Percentiles rank a stretch among this genome's conserved stretches.
These are phyloP conservation scores for Diutina ranongensis DNA, from an alignment of 1,139 yeast genomes.

Conservation along the genomic window DNA sequence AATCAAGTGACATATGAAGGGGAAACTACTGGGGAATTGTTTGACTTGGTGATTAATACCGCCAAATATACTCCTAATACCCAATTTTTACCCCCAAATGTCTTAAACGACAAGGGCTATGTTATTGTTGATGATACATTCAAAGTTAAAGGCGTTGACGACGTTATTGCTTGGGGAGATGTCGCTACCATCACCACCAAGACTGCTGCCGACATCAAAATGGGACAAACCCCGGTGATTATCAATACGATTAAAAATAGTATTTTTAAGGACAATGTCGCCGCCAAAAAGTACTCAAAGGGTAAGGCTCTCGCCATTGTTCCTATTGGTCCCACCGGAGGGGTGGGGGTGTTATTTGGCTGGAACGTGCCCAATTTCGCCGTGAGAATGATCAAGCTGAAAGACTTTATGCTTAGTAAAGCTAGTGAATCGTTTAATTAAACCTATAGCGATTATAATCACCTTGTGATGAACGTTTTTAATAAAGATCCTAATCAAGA, in stretches of 20 bases:
- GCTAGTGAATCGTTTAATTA: neutral
- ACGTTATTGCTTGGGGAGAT: conserved; percentile 26
- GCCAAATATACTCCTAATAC: conserved; percentile 17
- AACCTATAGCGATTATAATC: neutral
- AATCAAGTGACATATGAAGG: conserved; percentile 7
- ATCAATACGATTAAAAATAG: neutral
- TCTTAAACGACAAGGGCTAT: conserved; percentile 14
- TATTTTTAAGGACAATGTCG: neutral
- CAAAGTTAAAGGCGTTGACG: conserved; percentile 14
- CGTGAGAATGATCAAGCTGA: conserved; percentile 16
- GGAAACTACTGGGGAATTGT: conserved; percentile 13
- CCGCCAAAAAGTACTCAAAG: conserved; percentile 10
- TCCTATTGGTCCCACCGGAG: conserved; percentile 26
- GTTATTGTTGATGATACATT: conserved; percentile 18
- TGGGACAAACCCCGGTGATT: conserved; percentile 15
- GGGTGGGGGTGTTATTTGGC: conserved; percentile 23
- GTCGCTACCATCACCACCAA: conserved; percentile 15
- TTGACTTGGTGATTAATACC: conserved; percentile 20
- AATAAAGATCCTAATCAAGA: neutral
- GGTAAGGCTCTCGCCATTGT: conserved; percentile 13
- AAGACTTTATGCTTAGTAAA: conserved; percentile 7
- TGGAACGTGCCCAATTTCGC: conserved; percentile 20
- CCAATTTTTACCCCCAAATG: conserved; percentile 12
- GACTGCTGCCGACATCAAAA: conserved; percentile 18
- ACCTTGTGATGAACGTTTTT: too few relatives aligned